These are phyloP conservation scores for Epichloe coenophiala DNA, from an alignment of 2,329 filamentous ascomycete genomes.

Conservation along the genomic window DNA sequence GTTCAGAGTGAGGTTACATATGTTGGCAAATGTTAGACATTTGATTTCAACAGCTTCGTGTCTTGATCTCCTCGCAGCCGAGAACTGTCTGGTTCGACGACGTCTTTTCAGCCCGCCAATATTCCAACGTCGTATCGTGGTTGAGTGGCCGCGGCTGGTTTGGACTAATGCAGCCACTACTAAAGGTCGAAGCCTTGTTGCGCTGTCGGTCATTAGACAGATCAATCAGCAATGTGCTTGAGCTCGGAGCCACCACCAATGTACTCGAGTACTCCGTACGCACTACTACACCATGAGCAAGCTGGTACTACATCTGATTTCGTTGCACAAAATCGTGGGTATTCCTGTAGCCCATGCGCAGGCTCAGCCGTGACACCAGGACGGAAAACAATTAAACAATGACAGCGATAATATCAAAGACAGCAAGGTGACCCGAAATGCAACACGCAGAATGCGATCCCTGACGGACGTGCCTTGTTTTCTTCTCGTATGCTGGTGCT, in stretches of 20 bases:
- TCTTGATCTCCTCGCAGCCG: no score
- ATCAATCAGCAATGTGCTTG: not conserved
- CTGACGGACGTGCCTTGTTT: not conserved
- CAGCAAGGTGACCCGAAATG: not conserved
- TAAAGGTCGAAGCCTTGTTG: not conserved
- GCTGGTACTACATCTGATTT: not conserved
- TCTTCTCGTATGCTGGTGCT: not conserved
- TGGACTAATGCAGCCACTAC: conserved; percentile 1
- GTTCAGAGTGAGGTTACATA: no score
- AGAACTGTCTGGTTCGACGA: not conserved
- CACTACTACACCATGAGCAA: not conserved
- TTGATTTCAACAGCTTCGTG: no score
- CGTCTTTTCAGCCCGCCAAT: not conserved
- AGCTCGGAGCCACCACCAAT: not conserved
- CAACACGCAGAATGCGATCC: not conserved
- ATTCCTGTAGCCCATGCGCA: not conserved
- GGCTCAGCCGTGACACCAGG: not conserved
- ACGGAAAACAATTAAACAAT: not conserved
- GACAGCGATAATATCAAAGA: not conserved
- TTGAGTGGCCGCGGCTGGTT: not conserved
- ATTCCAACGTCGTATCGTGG: not conserved
- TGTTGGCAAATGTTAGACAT: no score
- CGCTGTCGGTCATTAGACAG: not conserved
- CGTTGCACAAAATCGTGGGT: not conserved
- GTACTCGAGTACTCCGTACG: not conserved